These are phyloP conservation scores for Calonectria hawksworthii DNA, from an alignment of 2,329 filamentous ascomycete genomes.

Conservation along the genomic window DNA sequence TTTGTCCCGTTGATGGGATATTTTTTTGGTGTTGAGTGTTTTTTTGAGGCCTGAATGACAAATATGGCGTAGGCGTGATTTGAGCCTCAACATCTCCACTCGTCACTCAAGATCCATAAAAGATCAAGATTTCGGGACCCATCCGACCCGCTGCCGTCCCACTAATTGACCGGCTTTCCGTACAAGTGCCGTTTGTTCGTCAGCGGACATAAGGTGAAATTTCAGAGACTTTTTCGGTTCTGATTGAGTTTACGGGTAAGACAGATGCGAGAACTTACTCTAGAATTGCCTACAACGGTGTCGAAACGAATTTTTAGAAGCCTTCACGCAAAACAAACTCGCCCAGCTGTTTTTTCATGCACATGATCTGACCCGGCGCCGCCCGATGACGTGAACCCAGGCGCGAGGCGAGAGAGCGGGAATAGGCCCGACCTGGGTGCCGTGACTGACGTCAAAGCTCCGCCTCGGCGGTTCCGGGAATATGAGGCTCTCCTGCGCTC, in stretches of 20 bases:
- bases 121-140: constrained; percentile 23
- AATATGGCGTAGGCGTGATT: constrained; percentile 4
- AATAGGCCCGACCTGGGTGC: constrained; percentile 28
- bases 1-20: neutral
- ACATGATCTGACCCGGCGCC: neutral
- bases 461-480: constrained; percentile 26
- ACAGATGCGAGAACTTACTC: neutral
- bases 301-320: neutral
- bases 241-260: neutral
- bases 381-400: constrained; percentile 19
- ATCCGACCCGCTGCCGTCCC: constrained; percentile 13
- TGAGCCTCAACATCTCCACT: constrained; percentile 28
- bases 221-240: neutral
- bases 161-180: constrained; percentile 17
- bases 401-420: neutral
- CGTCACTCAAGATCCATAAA: constrained; percentile 15
- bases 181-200: constrained; percentile 11
- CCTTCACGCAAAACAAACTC: neutral
- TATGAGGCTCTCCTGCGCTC: neutral
- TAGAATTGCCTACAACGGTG: neutral
- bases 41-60: neutral
- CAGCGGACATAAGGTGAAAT: neutral
- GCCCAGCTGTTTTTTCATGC: neutral
- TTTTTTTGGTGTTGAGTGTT: neutral
- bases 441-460: constrained; percentile 31